Evolutionary conservation across 1,284 basidiomycete genomes (phyloP).

Genomic region (Somion occarium): DNA sequence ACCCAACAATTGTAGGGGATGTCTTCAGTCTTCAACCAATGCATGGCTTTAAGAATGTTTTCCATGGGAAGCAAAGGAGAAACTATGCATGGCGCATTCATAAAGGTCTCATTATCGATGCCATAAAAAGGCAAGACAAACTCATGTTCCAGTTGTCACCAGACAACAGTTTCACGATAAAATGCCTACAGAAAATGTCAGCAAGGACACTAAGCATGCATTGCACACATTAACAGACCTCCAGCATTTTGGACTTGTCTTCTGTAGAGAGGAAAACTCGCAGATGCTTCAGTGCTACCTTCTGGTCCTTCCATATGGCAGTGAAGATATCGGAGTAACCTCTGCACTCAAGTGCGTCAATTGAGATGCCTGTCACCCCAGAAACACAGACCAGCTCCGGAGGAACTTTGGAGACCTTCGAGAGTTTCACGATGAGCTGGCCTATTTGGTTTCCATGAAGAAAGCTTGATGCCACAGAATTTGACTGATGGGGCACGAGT

Average conservation of each 20-base stretch:
- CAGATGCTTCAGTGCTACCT: slow-evolving; percentile 5
- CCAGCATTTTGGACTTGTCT: background rate
- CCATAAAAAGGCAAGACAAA: slow-evolving; percentile 8
- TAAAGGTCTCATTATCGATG: slow-evolving; percentile 5
- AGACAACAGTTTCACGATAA: slow-evolving; percentile 8
- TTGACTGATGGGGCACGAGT: too few species aligned
- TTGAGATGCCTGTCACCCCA: background rate
- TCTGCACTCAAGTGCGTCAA: background rate
- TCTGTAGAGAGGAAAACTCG: background rate
- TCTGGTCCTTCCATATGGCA: background rate
- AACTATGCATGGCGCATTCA: slow-evolving; percentile 6
- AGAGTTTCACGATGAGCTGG: slow-evolving; percentile 3
- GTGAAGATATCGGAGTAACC: slow-evolving; percentile 1
- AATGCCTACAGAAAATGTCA: slow-evolving; percentile 3
- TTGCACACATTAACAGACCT: background rate
- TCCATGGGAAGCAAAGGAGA: slow-evolving; percentile 9
- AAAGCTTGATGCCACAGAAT: background rate
- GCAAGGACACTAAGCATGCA: background rate
- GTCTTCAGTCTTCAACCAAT: background rate
- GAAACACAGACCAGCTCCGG: background rate
- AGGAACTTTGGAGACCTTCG: background rate
- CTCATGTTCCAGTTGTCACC: slow-evolving; percentile 8
- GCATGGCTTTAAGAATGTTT: slow-evolving; percentile 7
- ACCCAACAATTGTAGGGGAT: slow-evolving; percentile 9
- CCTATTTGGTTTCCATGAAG: background rate